These are phyloP conservation scores for Cladosporium halotolerans DNA, from an alignment of 2,329 filamentous ascomycete species.

Conservation along the genomic window DNA sequence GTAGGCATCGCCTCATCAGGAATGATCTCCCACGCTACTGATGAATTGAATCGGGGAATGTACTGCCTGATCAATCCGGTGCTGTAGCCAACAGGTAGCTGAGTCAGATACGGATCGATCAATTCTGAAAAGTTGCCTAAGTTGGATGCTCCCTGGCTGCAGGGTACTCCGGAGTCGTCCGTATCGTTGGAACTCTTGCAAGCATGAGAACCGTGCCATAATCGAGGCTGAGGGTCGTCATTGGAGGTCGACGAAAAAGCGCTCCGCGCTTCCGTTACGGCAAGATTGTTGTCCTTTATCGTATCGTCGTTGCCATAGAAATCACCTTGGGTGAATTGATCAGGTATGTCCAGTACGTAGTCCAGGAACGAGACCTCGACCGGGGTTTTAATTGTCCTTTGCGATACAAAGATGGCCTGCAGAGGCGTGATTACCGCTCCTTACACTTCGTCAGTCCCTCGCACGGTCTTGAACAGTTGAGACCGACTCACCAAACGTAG, in stretches of 20 bases:
- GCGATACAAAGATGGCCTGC: not conserved
- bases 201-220: not conserved
- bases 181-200: not conserved
- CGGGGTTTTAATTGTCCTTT: not conserved
- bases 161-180: not conserved
- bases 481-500: not conserved
- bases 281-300: not conserved
- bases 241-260: not conserved
- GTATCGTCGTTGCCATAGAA: no score
- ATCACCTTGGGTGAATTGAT: not conserved
- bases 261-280: not conserved
- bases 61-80: not conserved
- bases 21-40: not conserved
- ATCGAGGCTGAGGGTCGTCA: not conserved
- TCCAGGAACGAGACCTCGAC: no score
- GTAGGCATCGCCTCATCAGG: slow-evolving; percentile 9
- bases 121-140: not conserved
- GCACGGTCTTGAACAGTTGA: not conserved
- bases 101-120: not conserved
- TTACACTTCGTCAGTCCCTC: not conserved
- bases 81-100: not conserved
- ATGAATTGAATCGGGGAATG: not conserved
- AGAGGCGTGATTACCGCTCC: not conserved
- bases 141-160: not conserved
- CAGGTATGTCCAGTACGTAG: not conserved